Evolutionary conservation across 1,284 basidiomycete species (phyloP).

Genomic region (Heimioporus punctisporus): DNA sequence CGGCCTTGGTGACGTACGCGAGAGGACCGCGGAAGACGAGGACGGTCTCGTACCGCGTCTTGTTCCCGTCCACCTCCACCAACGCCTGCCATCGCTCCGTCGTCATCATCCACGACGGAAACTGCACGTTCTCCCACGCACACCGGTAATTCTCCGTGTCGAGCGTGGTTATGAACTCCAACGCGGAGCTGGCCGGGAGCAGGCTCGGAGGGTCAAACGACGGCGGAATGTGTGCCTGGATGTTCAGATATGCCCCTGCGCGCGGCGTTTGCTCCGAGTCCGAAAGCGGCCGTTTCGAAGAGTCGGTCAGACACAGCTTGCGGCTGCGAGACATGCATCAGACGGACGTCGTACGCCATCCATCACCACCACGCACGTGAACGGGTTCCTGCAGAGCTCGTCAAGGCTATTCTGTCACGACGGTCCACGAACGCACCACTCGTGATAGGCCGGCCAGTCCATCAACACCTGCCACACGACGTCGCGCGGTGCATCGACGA

Average conservation of each 20-base stretch:
- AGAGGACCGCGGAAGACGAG: constrained; percentile 60
- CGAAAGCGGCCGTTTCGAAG: constrained; percentile 40
- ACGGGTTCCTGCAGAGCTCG: constrained; percentile 57
- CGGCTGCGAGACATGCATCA: constrained; percentile 42
- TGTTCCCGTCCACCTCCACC: constrained; percentile 45
- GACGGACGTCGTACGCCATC: not conserved
- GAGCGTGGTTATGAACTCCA: constrained; percentile 45
- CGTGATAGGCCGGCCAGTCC: constrained; percentile 35
- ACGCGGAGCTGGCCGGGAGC: constrained; percentile 38
- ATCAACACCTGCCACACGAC: constrained; percentile 35
- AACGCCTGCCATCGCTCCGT: constrained; percentile 69
- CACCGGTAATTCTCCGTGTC: constrained; percentile 55
- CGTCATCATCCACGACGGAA: constrained; percentile 50
- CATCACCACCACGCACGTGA: constrained; percentile 51
- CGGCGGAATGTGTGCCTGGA: constrained; percentile 61
- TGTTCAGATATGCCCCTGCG: constrained; percentile 47
- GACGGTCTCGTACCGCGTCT: constrained; percentile 65
- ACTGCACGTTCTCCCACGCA: constrained; percentile 52
- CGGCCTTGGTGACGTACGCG: constrained; percentile 56
- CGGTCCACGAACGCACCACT: constrained; percentile 26
- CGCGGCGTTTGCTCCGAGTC: constrained; percentile 43
- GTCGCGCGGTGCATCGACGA: constrained; percentile 37
- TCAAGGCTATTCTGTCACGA: not conserved
- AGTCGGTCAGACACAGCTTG: constrained; percentile 51
- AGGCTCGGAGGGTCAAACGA: constrained; percentile 42